Evolutionary conservation across 148 eudicot species (phyloP), one percentile per base, ranked within the genome.

Genomic region (Chenopodium berlandieri): DNA sequence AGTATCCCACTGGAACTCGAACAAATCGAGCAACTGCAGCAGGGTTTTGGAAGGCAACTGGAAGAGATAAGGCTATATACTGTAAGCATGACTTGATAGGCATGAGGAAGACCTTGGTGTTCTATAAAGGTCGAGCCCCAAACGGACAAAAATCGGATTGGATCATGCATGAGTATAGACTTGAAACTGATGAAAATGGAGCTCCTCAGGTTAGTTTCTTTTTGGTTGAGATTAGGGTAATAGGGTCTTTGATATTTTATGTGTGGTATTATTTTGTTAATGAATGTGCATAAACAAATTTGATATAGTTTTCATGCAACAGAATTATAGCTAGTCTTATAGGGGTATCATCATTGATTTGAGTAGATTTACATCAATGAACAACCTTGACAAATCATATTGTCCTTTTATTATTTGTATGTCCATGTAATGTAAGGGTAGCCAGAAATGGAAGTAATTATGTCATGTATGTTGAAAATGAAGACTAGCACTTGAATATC

Each of bases 21-120:
- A 94, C 98, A 9, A 94, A 94, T 82, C 81, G 98, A 81, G 98
- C 98, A 48, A 94, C 98, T 13, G 75, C 88, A 67, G 96, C 94
- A 23, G 98, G 98, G 69, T 94, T 94, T 79, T 94, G 98, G 98
- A 94, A 94, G 76, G 96, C 98, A 83, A 94, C 98, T 0, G 98
- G 96, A 27, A 84, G 98, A 64, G 98, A 94, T 75, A 94, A 94
- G 86, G 93, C 98, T 20, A 94, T 94, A 69, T 91, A 91, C 77
- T 92, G 90, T 2, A 94, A 94, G 89, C 92, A 86, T 78, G 92
- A 91, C 22, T 83, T 94, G 71, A 82, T 94, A 62, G 97, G 97
- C 19, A 92, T 94, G 98, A 88, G 98, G 74, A 94, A 94, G 87
- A 94, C 98, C 16, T 84, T 94, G 78, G 98, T 94, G 2, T 94